Evolutionary conservation across 768 basidiomycete genomes (phyloP), one percentile per base, ranked within the genome.

Genomic region (Russula earlei): DNA sequence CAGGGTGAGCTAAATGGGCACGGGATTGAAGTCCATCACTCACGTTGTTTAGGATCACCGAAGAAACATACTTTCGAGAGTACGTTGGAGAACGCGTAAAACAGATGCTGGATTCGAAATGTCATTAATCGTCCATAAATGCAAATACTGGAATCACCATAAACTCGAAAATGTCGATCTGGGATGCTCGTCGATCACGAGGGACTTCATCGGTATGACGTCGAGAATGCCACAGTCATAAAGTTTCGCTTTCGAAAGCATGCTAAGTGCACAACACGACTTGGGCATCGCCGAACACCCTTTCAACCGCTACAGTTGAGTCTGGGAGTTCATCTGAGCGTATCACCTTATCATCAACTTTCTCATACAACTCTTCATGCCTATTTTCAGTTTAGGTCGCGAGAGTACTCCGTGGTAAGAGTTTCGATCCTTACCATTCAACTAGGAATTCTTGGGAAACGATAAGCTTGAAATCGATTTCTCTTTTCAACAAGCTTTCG

Each of bases 151-250:
- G 24, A 49, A 67, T 38, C 15, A 78, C 78, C 70, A 80, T 62
- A 55, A 75, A 80, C 24, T 77, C 76, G 27, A 73, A 74, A 4
- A 71, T 63, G 24, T 74, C 72, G 22, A 80, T 77, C 51, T 78
- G 77, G 6, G 77, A 78, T 2, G 77, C 79, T 81, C 78, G 53
- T 81, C 79, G n/a, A 81, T 67, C n/a, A 81, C 70, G 2, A 81
- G 69, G n/a, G 70, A 66, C 22, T 69, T 71, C 19, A 78, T 65
- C 1, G 77, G 77, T 1, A 77, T 64, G 5, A 74, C 29, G 0
- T 64, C 42, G 60, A 73, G 74, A 7, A 74, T 20, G 2, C 66
- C 64, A 14, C 68, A 67, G 0, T 62, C 49, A 10, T 67, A 62
- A 17, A 81, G 58, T 1, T 56, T 64, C 1, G 75, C 74, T 36